Evolutionary conservation across 139 green algal species (phyloP).

Genomic region (Micromonas pusilla): DNA sequence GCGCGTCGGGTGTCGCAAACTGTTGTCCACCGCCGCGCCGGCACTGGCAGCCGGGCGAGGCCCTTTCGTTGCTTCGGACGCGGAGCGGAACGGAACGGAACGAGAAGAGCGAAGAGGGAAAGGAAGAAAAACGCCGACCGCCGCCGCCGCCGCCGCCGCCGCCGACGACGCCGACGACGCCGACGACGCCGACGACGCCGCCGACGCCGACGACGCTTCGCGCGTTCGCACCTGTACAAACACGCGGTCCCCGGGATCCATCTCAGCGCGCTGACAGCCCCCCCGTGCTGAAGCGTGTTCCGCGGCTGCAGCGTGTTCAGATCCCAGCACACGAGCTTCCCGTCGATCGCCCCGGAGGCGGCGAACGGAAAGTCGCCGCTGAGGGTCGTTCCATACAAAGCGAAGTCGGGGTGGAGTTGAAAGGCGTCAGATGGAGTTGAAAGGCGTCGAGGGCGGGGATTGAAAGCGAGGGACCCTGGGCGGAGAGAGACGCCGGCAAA

Average conservation of each 20-base stretch:
- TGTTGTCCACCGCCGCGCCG: not conserved
- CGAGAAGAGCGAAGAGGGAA: not conserved
- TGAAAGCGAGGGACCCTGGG: no score
- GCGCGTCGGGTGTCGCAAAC: not conserved
- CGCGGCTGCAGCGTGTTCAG: not conserved
- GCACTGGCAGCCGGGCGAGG: not conserved
- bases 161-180: no score
- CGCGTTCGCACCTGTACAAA: constrained; percentile 12
- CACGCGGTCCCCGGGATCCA: constrained; percentile 9
- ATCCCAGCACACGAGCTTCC: constrained; percentile 62
- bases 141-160: no score
- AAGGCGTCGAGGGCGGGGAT: no score
- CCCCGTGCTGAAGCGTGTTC: not conserved
- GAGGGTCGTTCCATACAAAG: not conserved
- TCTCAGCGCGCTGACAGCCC: constrained; percentile 8
- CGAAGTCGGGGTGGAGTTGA: no score
- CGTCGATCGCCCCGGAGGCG: constrained; percentile 74
- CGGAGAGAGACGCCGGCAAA: no score
- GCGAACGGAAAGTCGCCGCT: constrained; percentile 28
- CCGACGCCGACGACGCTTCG: no score
- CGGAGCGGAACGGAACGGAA: not conserved
- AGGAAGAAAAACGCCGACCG: not conserved
- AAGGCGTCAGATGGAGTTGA: no score
- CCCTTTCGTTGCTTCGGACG: constrained; percentile 19
- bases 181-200: not conserved